Percentiles rank a stretch among this genome's conserved stretches.
Evolutionary conservation across 495 filamentous ascomycete genomes (phyloP).

Genomic region (Pyronema domesticum): DNA sequence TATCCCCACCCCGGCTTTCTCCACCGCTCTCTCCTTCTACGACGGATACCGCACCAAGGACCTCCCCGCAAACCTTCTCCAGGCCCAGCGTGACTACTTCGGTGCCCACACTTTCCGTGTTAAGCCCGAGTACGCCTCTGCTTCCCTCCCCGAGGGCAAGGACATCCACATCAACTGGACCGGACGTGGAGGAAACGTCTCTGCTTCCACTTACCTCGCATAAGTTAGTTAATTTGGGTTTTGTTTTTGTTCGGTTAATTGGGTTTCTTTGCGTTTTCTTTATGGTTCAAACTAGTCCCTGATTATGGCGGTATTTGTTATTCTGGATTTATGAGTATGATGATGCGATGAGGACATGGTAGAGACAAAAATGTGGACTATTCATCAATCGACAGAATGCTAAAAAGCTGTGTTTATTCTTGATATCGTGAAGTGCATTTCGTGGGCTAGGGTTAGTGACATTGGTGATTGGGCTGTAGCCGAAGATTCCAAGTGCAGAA

Average conservation of each 20-base stretch:
- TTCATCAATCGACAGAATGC: too few relatives aligned
- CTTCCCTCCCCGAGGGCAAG: conserved; percentile 67
- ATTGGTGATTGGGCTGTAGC: too few relatives aligned
- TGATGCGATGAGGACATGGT: too few relatives aligned
- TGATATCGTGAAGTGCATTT: too few relatives aligned
- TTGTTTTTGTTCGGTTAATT: background rate
- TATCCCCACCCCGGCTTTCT: conserved; percentile 89
- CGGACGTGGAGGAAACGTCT: conserved; percentile 87
- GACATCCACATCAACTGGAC: conserved; percentile 99
- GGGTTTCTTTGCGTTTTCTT: background rate
- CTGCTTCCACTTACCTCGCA: conserved; percentile 90
- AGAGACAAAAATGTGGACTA: too few relatives aligned
- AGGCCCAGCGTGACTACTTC: conserved; percentile 99
- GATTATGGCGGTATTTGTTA: background rate
- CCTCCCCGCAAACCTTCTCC: conserved; percentile 89
- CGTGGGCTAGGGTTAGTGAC: too few relatives aligned
- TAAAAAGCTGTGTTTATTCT: too few relatives aligned
- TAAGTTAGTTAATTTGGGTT: conserved; percentile 32
- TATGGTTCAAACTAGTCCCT: background rate
- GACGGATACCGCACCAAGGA: conserved; percentile 92
- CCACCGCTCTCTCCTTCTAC: conserved; percentile 91
- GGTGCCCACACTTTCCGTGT: conserved; percentile 95
- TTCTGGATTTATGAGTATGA: background rate
- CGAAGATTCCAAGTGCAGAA: too few relatives aligned
- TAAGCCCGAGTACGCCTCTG: conserved; percentile 76